Base-by-base conservation (phyloP, 2,329 filamentous ascomycete genomes). In the Aureobasidium sp. region DNA sequence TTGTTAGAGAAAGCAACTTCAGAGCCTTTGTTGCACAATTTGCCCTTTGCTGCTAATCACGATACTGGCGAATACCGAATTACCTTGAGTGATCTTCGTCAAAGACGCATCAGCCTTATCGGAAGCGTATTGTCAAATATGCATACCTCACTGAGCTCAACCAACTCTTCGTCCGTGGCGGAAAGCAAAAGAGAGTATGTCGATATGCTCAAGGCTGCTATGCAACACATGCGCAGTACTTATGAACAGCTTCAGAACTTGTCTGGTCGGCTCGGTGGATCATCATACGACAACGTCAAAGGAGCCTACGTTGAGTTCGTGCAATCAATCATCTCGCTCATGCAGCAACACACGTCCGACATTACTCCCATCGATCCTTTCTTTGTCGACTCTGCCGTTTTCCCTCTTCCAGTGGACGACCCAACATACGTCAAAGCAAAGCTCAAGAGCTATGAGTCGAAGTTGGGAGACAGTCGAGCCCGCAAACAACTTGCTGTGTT, bases 351-450 rank as follows among this genome's bases (percentile, higher is more conserved):
- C 65, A 81, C 81, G 1, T 75, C 77, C 34, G 81, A 85, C 25
- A 83, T 86, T 36, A 80, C 77, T 64, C 75, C 78, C 0, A 75
- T 86, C 16, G 78, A 85, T 60, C 70, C 74, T 1, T 86, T 85
- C 74, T 86, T 86, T 70, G 84, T 80, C 1, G 80, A 86, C 65
- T 83, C 83, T 1, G 73, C 76, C 1, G 76, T 78, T 0, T 87
- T 87, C 68, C 85, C 85, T 2, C 73, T 86, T 5, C 85, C 85
- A 6, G 76, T 77, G 3, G 75, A 73, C 2, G 85, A 87, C 67
- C 85, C 85, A 2, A 81, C 78, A 0, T 87, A 87, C 67, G 83
- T 87, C 29, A 80, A 86, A 5, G 84, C 82, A 8, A 79, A 79
- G 62, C 73, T 87, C 36, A 83, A 82, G 65, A 79, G 82, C 48